Base-by-base conservation (phyloP, 2,329 filamentous ascomycete genomes). In the Diplodia intermedia region DNA sequence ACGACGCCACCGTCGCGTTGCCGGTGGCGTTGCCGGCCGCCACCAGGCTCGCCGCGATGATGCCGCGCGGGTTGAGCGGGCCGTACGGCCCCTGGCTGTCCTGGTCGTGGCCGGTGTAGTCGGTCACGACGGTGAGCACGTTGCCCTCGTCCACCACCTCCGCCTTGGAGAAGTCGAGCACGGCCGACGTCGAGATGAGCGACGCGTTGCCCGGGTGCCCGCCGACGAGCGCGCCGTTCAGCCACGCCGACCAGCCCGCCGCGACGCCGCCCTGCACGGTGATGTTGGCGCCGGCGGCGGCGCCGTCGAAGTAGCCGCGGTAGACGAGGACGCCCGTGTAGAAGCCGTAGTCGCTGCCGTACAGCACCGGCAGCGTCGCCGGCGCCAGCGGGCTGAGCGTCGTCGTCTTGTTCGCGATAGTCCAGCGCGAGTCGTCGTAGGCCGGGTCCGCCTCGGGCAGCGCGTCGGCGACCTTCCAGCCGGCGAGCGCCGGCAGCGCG, bases 81-180 rank as follows among this genome's bases (percentile, higher is more conserved):
- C 78, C 80, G 1, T 79, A 79, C 0, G 82, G 83, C 83, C 84
- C 1, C 78, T 80, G 1, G 79, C 79, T 0, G 82, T 83, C 31
- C 86, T 80, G 83, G 61, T 88, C 86, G 72, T 89, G 86, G 11
- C 87, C 87, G 20, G 85, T 86, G 76, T 89, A 84, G 72, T 89
- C 85, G 75, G 87, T 84, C 29, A 88, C 78, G 3, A 88, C 76
- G n/a, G 88, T 81, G 6, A 88, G 78, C 2, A 84, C 75, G 67
- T 87, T 86, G 0, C 71, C 72, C 12, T 69, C 68, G 20, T 79
- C 77, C 0, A 75, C 70, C 49, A 77, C 75, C 0, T 86, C 71
- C 1, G 82, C 84, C 2, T 80, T 80, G 57, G 86, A 85, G 52
- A 89, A 88, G 0, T 83, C 82, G 23, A 89, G 79, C 0, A 81